Evolutionary conservation across 495 filamentous ascomycete species (phyloP).

Genomic region (Chaetomium fimeti): DNA sequence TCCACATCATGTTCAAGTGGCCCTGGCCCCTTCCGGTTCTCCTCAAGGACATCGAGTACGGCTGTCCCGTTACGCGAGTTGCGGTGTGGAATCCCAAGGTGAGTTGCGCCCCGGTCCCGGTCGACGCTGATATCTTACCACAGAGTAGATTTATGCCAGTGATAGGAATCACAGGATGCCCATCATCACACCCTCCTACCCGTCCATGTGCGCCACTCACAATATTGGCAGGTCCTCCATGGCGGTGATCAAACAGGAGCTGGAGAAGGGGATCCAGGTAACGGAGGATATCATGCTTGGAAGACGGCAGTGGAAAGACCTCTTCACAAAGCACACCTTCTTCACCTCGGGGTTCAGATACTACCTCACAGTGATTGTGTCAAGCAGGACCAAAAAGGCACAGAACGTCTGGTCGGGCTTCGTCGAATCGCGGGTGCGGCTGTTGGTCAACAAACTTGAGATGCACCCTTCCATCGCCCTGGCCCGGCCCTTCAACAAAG

Average conservation of each 20-base stretch:
- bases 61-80: slow-evolving; percentile 61
- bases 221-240: slow-evolving; percentile 87
- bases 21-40: slow-evolving; percentile 89
- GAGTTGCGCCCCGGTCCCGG: slow-evolving; percentile 25
- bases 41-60: slow-evolving; percentile 84
- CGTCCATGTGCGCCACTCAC: slow-evolving; percentile 94
- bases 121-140: slow-evolving; percentile 38
- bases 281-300: slow-evolving; percentile 76
- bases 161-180: slow-evolving; percentile 91
- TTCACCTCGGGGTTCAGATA: slow-evolving; percentile 92
- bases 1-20: slow-evolving; percentile 86
- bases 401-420: slow-evolving; percentile 85
- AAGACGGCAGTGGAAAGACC: slow-evolving; percentile 73
- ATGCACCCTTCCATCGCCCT: slow-evolving; percentile 68
- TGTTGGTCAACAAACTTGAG: slow-evolving; percentile 79
- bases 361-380: slow-evolving; percentile 85
- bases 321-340: slow-evolving; percentile 86
- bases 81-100: slow-evolving; percentile 95
- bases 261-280: slow-evolving; percentile 73
- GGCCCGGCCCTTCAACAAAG: slow-evolving; percentile 90
- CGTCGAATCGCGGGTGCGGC: slow-evolving; percentile 87
- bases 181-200: slow-evolving; percentile 94
- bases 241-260: slow-evolving; percentile 74
- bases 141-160: slow-evolving; percentile 66
- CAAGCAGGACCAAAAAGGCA: slow-evolving; percentile 79